Evolutionary conservation across 169 alveolate genomes (phyloP).

Genomic region (Plasmodium vinckei): DNA sequence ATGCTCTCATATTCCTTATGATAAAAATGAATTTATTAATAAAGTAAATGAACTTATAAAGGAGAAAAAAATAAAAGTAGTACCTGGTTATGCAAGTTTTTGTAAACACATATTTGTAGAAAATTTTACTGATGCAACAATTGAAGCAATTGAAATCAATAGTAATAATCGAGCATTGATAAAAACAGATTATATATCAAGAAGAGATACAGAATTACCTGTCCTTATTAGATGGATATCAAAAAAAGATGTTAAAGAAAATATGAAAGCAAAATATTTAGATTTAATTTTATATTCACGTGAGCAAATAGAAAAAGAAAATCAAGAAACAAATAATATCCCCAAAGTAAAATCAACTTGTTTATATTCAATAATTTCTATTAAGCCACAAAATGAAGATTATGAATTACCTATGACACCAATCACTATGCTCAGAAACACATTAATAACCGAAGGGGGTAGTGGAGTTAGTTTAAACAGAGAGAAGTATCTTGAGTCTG

Average conservation of each 20-base stretch:
- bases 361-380: slow-evolving; percentile 81
- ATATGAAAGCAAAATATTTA: slow-evolving; percentile 90
- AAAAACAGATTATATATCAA: slow-evolving; percentile 93
- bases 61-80: slow-evolving; percentile 73
- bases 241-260: slow-evolving; percentile 80
- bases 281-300: slow-evolving; percentile 96
- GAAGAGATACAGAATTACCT: slow-evolving; percentile 96
- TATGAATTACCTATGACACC: slow-evolving; percentile 98
- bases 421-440: slow-evolving; percentile 97
- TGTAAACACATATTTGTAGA: slow-evolving; percentile 97
- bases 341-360: slow-evolving; percentile 52
- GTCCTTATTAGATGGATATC: slow-evolving; percentile 96
- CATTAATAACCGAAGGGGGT: slow-evolving; percentile 97
- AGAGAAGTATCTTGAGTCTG: slow-evolving; percentile 92
- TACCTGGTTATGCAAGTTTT: slow-evolving; percentile 98
- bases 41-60: slow-evolving; percentile 81
- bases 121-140: slow-evolving; percentile 94
- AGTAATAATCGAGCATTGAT: slow-evolving; percentile 90
- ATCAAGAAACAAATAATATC: slow-evolving; percentile 71
- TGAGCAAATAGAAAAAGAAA: slow-evolving; percentile 95
- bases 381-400: slow-evolving; percentile 83
- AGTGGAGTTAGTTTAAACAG: slow-evolving; percentile 96
- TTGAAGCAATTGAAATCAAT: slow-evolving; percentile 92
- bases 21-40: slow-evolving; percentile 79
- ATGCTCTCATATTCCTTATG: slow-evolving; percentile 80